Conservation (phyloP, 306 rosid genomes). For the Canavalia gladiata region DNA sequence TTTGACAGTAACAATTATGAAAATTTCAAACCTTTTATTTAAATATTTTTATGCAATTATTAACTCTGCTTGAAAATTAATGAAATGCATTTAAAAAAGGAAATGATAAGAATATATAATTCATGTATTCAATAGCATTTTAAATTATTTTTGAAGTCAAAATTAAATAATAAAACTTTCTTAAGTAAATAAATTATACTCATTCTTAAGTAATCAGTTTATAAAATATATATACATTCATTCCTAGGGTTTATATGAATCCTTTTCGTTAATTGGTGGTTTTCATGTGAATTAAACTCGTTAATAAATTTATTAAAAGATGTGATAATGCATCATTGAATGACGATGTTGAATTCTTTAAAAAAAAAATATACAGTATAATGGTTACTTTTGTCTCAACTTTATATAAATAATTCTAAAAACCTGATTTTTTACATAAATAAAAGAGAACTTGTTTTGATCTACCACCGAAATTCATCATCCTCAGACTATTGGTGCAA, state of each 20-base stretch:
- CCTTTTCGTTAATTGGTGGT: not conserved
- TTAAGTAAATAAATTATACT: no score
- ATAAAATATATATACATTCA: no score
- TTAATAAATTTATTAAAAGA: not conserved
- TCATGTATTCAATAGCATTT: no score
- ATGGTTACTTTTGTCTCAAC: not conserved
- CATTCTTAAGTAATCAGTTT: no score
- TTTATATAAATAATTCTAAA: not conserved
- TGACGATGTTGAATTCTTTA: not conserved
- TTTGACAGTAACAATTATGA: no score
- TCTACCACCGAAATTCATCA: not conserved
- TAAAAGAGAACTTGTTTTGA: not conserved
- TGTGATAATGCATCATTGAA: not conserved
- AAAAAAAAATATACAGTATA: not conserved
- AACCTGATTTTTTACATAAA: not conserved
- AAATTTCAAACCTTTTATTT: no score
- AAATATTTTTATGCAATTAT: no score
- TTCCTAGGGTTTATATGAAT: not conserved
- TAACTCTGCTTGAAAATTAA: no score
- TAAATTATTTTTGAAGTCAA: no score
- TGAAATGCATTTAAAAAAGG: no score
- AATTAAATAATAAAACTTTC: no score
- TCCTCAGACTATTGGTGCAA: not conserved
- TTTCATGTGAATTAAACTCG: not conserved
- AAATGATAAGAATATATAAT: no score